Base-by-base conservation (phyloP, 768 basidiomycete species). In the Macrolepiota albuminosa region DNA sequence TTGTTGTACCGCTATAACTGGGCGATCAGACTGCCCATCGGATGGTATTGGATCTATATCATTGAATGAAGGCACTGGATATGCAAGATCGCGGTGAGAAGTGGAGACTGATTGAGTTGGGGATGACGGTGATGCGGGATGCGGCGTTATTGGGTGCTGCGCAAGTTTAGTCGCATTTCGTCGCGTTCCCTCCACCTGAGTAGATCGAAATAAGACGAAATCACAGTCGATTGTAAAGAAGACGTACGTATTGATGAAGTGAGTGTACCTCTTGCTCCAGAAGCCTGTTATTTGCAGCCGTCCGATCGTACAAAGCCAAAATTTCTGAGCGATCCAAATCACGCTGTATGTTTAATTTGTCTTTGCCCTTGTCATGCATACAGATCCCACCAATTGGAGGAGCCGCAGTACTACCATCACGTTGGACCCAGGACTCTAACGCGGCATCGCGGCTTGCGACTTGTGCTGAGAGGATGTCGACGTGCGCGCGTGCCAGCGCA, bases 401-500 rank as follows among this genome's bases (percentile, higher is more conserved):
- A 11, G 43, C 50, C 4, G 40, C 58, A 34, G 39, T 5, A 24
- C 14, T 47, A 1, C 13, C 42, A 21, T 54, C 40, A 14, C 50
- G 51, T 55, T 54, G 60, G 29, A 61, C 43, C 61, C 54, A 39
- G 57, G 11, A 37, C 42, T 80, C 78, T 1, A 84, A 70, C 56
- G 81, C 79, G 0, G 75, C 76, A 33, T 85, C 83, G 21, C 82
- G 74, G 3, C 74, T 73, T 0, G 83, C 81, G 8, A 85, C 66
- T 65, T 79, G 77, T 2, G 82, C 81, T 48, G 78, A 74, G 1
- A 85, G 74, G 24, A 71, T 68, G 6, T 75, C 67, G 37, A 79
- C 74, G 36, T 74, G 76, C 3, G 68, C 63, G 16, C 68, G 71
- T 0, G 73, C 75, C 18, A 66, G 67, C 14, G 61, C 61, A 56